phyloP scores from a whole-genome alignment of 768 basidiomycete genomes.

The Boletus subparvulus region DNA sequence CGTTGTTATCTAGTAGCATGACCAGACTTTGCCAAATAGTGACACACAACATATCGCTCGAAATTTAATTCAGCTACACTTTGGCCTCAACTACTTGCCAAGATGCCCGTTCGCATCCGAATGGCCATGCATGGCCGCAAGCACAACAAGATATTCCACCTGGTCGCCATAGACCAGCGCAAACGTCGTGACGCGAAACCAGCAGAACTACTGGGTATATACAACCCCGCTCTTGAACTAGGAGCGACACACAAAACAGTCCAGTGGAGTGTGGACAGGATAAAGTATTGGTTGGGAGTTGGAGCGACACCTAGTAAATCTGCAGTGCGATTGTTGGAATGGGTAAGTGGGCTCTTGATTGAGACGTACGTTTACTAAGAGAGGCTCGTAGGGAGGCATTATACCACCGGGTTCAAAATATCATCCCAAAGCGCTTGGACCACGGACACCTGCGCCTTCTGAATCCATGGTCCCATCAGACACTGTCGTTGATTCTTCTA shows the following conservation, averaged over 20 bases:
- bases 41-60: constrained; percentile 13
- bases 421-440: constrained; percentile 39
- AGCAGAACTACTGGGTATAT: constrained; percentile 82
- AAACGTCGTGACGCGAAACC: constrained; percentile 81
- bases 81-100: neutral
- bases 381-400: constrained; percentile 53
- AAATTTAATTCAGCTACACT: neutral
- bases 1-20: neutral
- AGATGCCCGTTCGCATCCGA: constrained; percentile 84
- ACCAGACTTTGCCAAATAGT: constrained; percentile 27
- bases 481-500: neutral
- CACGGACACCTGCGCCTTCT: constrained; percentile 7
- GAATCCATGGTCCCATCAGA: neutral
- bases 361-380: constrained; percentile 6
- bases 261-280: constrained; percentile 88
- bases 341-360: constrained; percentile 45
- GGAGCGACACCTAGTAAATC: constrained; percentile 83
- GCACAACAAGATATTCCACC: constrained; percentile 75
- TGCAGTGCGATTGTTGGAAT: constrained; percentile 72
- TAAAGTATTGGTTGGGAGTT: constrained; percentile 83
- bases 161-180: constrained; percentile 78
- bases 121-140: constrained; percentile 78
- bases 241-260: constrained; percentile 66
- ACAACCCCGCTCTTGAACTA: constrained; percentile 62
- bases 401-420: constrained; percentile 58